Conservation (phyloP, 2,329 filamentous ascomycete species). For the Fonsecaea pedrosoi region DNA sequence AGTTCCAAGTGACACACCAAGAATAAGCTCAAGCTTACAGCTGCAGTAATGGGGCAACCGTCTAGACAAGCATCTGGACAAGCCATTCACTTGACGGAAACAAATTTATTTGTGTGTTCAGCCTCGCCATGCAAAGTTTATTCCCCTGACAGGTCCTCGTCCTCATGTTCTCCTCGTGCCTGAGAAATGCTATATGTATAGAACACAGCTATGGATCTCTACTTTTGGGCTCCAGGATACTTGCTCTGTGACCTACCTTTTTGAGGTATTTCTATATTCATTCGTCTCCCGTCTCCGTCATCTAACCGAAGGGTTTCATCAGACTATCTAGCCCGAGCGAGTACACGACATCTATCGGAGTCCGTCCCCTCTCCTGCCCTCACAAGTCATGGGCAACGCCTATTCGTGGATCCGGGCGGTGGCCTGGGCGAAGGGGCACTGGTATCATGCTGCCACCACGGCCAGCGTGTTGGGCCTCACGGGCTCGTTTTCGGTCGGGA, state of each 20-base stretch:
- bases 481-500: background rate
- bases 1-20: background rate
- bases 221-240: background rate
- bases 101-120: background rate
- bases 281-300: background rate
- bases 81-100: background rate
- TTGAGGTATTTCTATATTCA: background rate
- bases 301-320: background rate
- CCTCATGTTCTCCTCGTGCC: background rate
- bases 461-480: background rate
- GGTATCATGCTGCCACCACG: background rate
- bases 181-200: background rate
- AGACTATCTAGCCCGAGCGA: background rate
- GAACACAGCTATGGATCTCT: background rate
- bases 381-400: background rate
- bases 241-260: background rate
- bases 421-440: background rate
- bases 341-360: background rate
- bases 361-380: background rate
- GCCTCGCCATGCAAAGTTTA: background rate
- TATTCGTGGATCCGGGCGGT: background rate
- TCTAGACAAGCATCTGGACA: background rate
- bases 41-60: background rate
- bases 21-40: background rate
- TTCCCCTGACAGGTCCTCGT: background rate